Percentiles rank a stretch among this genome's conserved stretches.
Evolutionary conservation across 139 green algal species (phyloP).

Genomic region (Dunaliella sp.): DNA sequence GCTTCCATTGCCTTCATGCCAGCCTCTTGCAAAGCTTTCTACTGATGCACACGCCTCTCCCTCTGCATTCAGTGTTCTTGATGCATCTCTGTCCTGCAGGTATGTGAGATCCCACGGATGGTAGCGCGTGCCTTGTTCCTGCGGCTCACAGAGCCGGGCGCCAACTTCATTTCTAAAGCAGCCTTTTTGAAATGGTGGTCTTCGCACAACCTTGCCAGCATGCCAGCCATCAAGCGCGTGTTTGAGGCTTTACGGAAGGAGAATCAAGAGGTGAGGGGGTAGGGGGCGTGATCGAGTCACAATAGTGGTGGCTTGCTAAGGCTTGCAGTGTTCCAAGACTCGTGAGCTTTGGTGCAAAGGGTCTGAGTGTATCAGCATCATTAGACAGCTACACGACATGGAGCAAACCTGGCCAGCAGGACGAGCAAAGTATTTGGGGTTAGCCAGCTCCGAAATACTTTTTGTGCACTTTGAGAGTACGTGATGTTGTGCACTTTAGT

Average conservation of each 20-base stretch:
- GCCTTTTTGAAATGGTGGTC: slow-evolving; percentile 49
- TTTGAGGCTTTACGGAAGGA: slow-evolving; percentile 55
- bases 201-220: slow-evolving; percentile 25
- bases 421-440: too few relatives aligned
- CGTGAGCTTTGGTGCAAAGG: not conserved
- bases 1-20: not conserved
- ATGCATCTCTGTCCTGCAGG: too few relatives aligned
- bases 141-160: slow-evolving; percentile 45
- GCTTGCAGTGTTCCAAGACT: too few relatives aligned
- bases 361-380: not conserved
- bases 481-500: too few relatives aligned
- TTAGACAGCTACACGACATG: too few relatives aligned
- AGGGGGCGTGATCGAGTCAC: too few relatives aligned
- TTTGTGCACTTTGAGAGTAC: too few relatives aligned
- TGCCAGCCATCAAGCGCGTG: slow-evolving; percentile 34
- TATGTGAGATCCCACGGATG: slow-evolving; percentile 81
- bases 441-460: too few relatives aligned
- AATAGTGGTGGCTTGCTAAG: too few relatives aligned
- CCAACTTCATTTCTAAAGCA: slow-evolving; percentile 30
- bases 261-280: slow-evolving; percentile 34
- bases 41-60: too few relatives aligned
- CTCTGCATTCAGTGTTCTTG: too few relatives aligned
- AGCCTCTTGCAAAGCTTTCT: not conserved
- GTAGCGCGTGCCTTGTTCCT: slow-evolving; percentile 79
- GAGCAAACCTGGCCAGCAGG: too few relatives aligned